These are phyloP conservation scores for Boletellus ananiceps DNA, from an alignment of 768 basidiomycete species.

Conservation along the genomic window DNA sequence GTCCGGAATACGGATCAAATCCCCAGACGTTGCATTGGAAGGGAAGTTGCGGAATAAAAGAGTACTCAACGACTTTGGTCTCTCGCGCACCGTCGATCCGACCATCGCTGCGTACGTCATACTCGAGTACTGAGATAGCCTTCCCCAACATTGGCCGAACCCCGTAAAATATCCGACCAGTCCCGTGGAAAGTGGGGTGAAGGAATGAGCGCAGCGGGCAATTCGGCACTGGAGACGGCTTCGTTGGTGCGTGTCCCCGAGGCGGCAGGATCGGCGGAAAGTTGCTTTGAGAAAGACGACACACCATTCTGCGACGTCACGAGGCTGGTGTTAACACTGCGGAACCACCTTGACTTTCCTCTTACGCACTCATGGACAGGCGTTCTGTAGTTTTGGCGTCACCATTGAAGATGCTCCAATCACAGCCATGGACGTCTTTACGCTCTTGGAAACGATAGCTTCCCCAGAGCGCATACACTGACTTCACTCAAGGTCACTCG, in stretches of 20 bases:
- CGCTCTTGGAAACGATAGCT: background rate
- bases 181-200: no score
- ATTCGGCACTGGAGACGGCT: background rate
- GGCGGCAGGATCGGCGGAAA: background rate
- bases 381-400: background rate
- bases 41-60: no score
- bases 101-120: no score
- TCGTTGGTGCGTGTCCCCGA: background rate
- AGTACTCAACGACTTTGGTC: no score
- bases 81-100: no score
- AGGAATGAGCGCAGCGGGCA: no score
- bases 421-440: background rate
- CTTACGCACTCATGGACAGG: background rate
- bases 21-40: no score
- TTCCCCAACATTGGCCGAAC: no score
- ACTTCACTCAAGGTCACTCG: background rate
- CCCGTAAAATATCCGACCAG: no score
- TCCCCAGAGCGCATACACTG: conserved; percentile 2
- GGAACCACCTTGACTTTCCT: background rate
- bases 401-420: background rate
- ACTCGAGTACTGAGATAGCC: no score
- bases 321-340: background rate
- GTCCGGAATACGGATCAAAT: no score
- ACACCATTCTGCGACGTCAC: background rate
- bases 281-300: background rate